phyloP scores from a whole-genome alignment of 495 filamentous ascomycete genomes.

The Neurospora sp. region DNA sequence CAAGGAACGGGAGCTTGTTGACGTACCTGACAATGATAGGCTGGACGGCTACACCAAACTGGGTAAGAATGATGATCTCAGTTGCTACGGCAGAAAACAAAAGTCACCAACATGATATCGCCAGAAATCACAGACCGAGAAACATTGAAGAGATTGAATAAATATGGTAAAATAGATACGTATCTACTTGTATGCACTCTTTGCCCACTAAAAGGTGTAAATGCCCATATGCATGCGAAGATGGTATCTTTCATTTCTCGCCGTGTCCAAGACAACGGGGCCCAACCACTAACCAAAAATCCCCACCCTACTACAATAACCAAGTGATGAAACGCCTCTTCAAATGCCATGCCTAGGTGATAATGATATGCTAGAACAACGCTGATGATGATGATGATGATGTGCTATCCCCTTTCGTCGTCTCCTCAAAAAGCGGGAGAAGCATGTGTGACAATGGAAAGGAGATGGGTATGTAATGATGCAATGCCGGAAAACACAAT shows the following conservation, averaged over 20 bases:
- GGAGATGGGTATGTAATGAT: not conserved
- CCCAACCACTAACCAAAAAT: not conserved
- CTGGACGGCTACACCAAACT: not conserved
- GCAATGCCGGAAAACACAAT: not conserved
- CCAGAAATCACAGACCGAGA: not conserved
- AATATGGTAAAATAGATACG: not conserved
- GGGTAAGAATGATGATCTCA: not conserved
- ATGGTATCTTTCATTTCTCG: not conserved
- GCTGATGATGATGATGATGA: not conserved
- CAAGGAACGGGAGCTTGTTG: not conserved
- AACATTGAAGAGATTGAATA: not conserved
- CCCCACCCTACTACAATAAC: not conserved
- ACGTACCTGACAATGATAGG: not conserved
- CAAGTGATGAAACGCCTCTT: not conserved
- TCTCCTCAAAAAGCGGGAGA: not conserved
- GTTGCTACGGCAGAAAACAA: not conserved
- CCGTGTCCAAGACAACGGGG: not conserved
- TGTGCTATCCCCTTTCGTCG: not conserved
- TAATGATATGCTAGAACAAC: not conserved
- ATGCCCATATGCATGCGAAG: not conserved
- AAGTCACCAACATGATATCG: not conserved
- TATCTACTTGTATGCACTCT: not conserved
- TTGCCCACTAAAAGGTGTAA: not conserved
- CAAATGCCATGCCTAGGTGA: not conserved
- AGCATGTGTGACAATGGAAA: not conserved